Conservation (phyloP, 305 asterid species). For the Andrographis paniculata region DNA sequence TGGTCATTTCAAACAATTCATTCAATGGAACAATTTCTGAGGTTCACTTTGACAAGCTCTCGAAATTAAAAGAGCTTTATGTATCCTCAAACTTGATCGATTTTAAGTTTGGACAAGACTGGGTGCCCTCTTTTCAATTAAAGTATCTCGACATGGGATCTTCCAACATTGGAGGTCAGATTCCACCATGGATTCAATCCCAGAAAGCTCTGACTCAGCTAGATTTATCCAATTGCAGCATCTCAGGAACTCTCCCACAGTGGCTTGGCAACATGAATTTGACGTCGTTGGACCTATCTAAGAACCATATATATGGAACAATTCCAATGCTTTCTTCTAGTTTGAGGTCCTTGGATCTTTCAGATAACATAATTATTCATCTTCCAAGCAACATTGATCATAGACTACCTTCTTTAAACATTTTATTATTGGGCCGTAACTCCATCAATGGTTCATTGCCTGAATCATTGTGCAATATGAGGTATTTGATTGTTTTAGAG, state of each 20-base stretch:
- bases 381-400: neutral
- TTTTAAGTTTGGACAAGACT: too few relatives aligned
- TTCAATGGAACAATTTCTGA: neutral
- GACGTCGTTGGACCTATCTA: neutral
- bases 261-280: neutral
- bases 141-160: too few relatives aligned
- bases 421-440: too few relatives aligned
- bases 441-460: too few relatives aligned
- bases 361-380: neutral
- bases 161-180: too few relatives aligned
- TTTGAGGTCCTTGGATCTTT: neutral
- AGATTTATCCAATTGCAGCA: neutral
- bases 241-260: neutral
- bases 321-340: too few relatives aligned
- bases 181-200: too few relatives aligned
- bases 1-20: neutral
- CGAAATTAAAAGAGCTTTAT: neutral
- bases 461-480: too few relatives aligned
- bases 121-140: too few relatives aligned
- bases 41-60: constrained; percentile 1
- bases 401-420: too few relatives aligned
- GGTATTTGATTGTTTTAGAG: neutral
- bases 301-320: too few relatives aligned
- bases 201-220: neutral
- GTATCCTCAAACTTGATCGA: neutral